Conservation (phyloP, 2,329 filamentous ascomycete genomes). For the Alternaria longipes region DNA sequence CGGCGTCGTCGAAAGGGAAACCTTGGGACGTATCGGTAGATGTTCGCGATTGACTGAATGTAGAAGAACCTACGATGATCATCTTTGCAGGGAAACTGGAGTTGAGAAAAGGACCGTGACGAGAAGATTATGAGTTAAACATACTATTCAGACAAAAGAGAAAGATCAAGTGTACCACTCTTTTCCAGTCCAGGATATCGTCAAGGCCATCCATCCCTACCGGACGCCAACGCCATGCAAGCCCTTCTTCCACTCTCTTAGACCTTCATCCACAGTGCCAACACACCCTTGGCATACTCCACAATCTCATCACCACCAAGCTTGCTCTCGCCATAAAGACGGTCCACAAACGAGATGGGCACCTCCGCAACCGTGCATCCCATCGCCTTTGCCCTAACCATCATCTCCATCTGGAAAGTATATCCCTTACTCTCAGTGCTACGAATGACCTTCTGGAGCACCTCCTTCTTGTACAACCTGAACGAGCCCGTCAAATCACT, state of each 20-base stretch:
- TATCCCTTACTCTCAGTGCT: constrained; percentile 97
- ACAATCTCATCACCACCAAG: constrained; percentile 95
- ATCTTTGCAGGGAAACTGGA: too few relatives aligned
- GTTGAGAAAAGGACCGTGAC: not conserved
- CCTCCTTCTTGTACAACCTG: constrained; percentile 89
- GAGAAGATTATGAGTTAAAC: constrained; percentile 28
- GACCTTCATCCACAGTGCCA: constrained; percentile 61
- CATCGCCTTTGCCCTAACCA: constrained; percentile 96
- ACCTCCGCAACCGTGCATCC: constrained; percentile 94
- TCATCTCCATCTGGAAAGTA: constrained; percentile 99
- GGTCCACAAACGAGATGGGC: constrained; percentile 91
- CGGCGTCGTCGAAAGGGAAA: too few relatives aligned
- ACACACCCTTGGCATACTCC: constrained; percentile 81
- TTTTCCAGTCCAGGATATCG: constrained; percentile 10
- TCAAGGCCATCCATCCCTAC: not conserved
- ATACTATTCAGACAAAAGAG: constrained; percentile 15
- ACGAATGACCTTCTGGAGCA: constrained; percentile 88
- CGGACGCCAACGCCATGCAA: constrained; percentile 44
- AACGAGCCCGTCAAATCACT: constrained; percentile 96
- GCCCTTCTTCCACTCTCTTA: constrained; percentile 28
- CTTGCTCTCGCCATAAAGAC: constrained; percentile 94
- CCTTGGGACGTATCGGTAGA: not conserved
- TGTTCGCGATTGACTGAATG: not conserved
- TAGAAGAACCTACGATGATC: not conserved
- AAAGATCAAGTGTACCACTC: constrained; percentile 4